phyloP scores from a whole-genome alignment of 805 yeast genomes.

The Candida xiaguanensis region DNA sequence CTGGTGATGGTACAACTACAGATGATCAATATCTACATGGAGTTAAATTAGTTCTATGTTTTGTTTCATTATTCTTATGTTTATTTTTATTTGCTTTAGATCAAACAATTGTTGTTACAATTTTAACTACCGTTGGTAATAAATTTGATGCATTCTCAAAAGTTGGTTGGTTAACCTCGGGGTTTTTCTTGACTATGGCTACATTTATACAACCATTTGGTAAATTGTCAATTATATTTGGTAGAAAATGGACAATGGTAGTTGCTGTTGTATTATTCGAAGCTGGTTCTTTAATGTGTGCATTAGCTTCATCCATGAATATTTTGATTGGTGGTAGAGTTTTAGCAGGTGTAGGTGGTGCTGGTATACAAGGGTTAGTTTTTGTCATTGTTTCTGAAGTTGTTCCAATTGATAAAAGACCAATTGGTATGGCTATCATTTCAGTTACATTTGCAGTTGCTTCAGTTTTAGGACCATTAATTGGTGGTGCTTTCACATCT shows the following conservation, averaged over 20 bases:
- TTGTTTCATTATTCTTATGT: slow-evolving; percentile 25
- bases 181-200: slow-evolving; percentile 32
- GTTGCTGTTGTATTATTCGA: slow-evolving; percentile 21
- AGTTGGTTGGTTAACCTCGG: slow-evolving; percentile 38
- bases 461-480: slow-evolving; percentile 50
- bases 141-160: slow-evolving; percentile 30
- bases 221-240: slow-evolving; percentile 32
- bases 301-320: slow-evolving; percentile 32
- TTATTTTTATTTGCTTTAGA: slow-evolving; percentile 36
- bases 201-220: slow-evolving; percentile 37
- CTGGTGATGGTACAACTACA: slow-evolving; percentile 40
- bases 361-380: slow-evolving; percentile 50
- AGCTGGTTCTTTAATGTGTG: slow-evolving; percentile 33
- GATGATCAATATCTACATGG: slow-evolving; percentile 37
- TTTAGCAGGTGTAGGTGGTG: slow-evolving; percentile 57
- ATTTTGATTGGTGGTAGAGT: slow-evolving; percentile 48
- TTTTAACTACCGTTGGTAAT: slow-evolving; percentile 32
- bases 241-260: slow-evolving; percentile 27
- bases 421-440: slow-evolving; percentile 52
- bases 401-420: slow-evolving; percentile 50
- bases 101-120: slow-evolving; percentile 36
- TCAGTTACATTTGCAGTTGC: slow-evolving; percentile 49
- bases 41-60: slow-evolving; percentile 19
- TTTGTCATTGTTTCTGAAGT: slow-evolving; percentile 54
- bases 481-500: slow-evolving; percentile 47